Evolutionary conservation across 306 rosid genomes (phyloP).

Genomic region (Benincasa hispida): DNA sequence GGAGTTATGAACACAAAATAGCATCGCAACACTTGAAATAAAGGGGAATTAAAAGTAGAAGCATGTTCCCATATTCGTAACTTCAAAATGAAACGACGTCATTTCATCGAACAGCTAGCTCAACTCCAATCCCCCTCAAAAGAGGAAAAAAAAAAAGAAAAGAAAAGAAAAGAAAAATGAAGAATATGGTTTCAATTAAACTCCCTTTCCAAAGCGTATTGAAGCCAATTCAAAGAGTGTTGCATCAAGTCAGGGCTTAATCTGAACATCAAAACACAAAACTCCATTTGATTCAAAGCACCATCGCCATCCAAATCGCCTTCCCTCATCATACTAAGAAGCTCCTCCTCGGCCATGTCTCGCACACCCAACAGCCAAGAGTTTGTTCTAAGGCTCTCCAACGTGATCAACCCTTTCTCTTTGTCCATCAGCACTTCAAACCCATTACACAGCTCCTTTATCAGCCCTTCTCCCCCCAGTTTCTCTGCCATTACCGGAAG

Average conservation of each 20-base stretch:
- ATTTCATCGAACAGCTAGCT: neutral
- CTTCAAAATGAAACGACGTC: neutral
- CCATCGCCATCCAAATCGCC: constrained; percentile 89
- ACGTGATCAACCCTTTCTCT: constrained; percentile 54
- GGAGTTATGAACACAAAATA: neutral
- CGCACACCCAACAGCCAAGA: constrained; percentile 52
- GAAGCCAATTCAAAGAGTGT: constrained; percentile 55
- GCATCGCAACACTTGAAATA: neutral
- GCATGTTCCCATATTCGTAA: neutral
- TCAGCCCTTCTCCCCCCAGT: constrained; percentile 78
- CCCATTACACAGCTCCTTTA: constrained; percentile 77
- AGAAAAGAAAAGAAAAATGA: neutral
- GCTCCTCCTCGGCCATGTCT: constrained; percentile 64
- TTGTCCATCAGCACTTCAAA: constrained; percentile 71
- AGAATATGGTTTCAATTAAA: neutral
- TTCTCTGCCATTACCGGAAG: constrained; percentile 65
- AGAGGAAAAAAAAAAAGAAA: too few species aligned
- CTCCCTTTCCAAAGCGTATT: constrained; percentile 35
- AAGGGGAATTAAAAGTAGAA: neutral
- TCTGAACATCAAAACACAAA: constrained; percentile 94
- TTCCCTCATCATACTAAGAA: constrained; percentile 57
- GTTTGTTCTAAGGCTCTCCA: constrained; percentile 54
- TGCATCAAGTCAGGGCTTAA: constrained; percentile 75
- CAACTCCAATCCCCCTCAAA: too few species aligned
- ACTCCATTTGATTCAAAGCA: constrained; percentile 63